A percentile compares a stretch with the other conserved stretches of the same genome.
These are phyloP conservation scores for Cytospora piceicola DNA, from an alignment of 2,329 filamentous ascomycete genomes.

Conservation along the genomic window DNA sequence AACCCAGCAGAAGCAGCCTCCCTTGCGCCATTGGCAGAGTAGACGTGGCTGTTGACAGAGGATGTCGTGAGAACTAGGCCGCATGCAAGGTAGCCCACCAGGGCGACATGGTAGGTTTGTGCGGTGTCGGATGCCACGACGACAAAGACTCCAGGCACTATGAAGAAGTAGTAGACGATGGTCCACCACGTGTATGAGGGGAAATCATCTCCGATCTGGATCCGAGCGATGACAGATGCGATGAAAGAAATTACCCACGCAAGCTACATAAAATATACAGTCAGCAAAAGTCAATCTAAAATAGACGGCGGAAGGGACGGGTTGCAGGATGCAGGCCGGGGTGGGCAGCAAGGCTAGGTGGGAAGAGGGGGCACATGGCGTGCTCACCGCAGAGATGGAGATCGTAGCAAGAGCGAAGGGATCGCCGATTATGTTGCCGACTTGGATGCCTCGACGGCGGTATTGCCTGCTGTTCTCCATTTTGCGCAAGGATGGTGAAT, in stretches of 20 bases:
- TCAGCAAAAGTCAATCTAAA: conserved; percentile 28
- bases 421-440: conserved; percentile 92
- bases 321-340: conserved; percentile 1
- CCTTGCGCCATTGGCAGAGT: conserved; percentile 70
- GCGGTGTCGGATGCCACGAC: conserved; percentile 84
- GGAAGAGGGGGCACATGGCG: conserved; percentile 14
- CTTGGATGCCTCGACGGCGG: conserved; percentile 65
- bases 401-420: conserved; percentile 94
- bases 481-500: conserved; percentile 77
- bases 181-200: conserved; percentile 94
- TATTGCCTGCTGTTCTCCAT: conserved; percentile 73
- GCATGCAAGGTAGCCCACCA: conserved; percentile 83
- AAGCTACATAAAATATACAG: conserved; percentile 59
- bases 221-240: conserved; percentile 74
- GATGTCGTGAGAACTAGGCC: conserved; percentile 86
- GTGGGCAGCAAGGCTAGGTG: conserved; percentile 5
- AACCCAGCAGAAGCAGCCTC: conserved; percentile 91
- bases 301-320: conserved; percentile 8
- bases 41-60: conserved; percentile 84
- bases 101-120: conserved; percentile 87
- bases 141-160: conserved; percentile 78
- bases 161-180: conserved; percentile 80
- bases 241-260: conserved; percentile 95
- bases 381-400: conserved; percentile 84
- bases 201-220: conserved; percentile 58